Evolutionary conservation across 352 stramenopile genomes (phyloP).

Genomic region (Phytophthora crassamura): DNA sequence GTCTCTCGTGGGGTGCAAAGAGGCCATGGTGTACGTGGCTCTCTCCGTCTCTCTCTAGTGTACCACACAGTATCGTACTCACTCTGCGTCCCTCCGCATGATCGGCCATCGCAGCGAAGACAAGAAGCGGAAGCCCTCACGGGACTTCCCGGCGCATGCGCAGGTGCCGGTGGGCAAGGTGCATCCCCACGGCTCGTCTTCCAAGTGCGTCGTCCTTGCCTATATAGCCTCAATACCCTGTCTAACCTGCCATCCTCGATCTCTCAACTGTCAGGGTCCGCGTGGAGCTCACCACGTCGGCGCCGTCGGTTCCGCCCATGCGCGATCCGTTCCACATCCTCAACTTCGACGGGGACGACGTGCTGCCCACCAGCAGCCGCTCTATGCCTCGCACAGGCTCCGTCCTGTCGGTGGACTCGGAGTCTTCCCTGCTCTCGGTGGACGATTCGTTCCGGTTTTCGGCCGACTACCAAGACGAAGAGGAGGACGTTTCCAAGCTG

Average conservation of each 20-base stretch:
- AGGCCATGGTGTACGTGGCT: no score
- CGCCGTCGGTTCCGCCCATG: conserved; percentile 67
- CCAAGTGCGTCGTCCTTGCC: conserved; percentile 23
- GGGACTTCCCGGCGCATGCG: conserved; percentile 79
- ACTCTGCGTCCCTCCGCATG: conserved; percentile 3
- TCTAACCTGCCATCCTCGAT: conserved; percentile 1
- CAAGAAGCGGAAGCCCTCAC: conserved; percentile 88
- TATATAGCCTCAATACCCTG: not conserved
- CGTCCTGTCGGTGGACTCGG: conserved; percentile 70
- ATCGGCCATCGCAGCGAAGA: conserved; percentile 51
- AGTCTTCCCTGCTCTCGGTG: conserved; percentile 62
- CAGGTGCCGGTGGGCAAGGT: conserved; percentile 71
- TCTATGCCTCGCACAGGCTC: conserved; percentile 50
- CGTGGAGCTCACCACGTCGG: conserved; percentile 57
- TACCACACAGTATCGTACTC: conserved; percentile 13
- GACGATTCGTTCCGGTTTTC: conserved; percentile 66
- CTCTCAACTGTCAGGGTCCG: conserved; percentile 37
- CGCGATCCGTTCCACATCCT: conserved; percentile 84
- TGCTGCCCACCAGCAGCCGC: conserved; percentile 12
- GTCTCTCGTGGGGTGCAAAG: no score
- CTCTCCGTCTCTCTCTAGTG: conserved; percentile 15
- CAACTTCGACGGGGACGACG: conserved; percentile 46
- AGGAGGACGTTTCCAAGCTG: conserved; percentile 47
- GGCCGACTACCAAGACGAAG: conserved; percentile 30
- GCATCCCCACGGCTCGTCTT: conserved; percentile 46